phyloP scores from a whole-genome alignment of 768 basidiomycete genomes.

The Heimioporus sp. region DNA sequence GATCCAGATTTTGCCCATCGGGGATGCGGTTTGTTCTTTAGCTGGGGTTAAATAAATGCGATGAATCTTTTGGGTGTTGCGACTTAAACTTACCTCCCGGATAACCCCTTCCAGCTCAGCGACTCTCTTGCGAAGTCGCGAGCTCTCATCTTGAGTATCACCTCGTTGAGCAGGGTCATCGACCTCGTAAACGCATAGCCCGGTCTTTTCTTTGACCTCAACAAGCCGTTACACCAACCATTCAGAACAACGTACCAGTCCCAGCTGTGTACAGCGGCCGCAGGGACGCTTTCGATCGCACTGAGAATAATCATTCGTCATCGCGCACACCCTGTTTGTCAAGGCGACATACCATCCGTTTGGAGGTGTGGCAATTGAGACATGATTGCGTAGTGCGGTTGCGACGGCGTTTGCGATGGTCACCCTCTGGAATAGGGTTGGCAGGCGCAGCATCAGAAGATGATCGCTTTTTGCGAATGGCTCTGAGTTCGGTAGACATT shows the following conservation, averaged over 20 bases:
- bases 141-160: conserved; percentile 55
- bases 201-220: conserved; percentile 48
- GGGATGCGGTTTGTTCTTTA: conserved; percentile 74
- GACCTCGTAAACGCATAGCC: conserved; percentile 81
- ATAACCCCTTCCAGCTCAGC: conserved; percentile 84
- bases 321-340: background rate
- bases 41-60: conserved; percentile 31
- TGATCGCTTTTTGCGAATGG: conserved; percentile 32
- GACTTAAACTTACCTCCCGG: conserved; percentile 52
- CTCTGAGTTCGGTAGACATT: conserved; percentile 29
- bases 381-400: conserved; percentile 76
- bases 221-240: conserved; percentile 23
- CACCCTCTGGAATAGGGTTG: conserved; percentile 40
- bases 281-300: conserved; percentile 50
- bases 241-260: conserved; percentile 33
- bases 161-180: conserved; percentile 66
- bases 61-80: background rate
- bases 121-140: conserved; percentile 67
- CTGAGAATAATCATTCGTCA: conserved; percentile 19
- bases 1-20: conserved; percentile 46
- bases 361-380: conserved; percentile 70
- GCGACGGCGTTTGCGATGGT: conserved; percentile 61
- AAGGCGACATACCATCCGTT: conserved; percentile 55
- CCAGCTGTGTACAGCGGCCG: conserved; percentile 43
- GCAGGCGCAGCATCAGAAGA: conserved; percentile 23